These are phyloP conservation scores for Tetraselmis striata DNA, from an alignment of 139 green algal species.

Conservation along the genomic window DNA sequence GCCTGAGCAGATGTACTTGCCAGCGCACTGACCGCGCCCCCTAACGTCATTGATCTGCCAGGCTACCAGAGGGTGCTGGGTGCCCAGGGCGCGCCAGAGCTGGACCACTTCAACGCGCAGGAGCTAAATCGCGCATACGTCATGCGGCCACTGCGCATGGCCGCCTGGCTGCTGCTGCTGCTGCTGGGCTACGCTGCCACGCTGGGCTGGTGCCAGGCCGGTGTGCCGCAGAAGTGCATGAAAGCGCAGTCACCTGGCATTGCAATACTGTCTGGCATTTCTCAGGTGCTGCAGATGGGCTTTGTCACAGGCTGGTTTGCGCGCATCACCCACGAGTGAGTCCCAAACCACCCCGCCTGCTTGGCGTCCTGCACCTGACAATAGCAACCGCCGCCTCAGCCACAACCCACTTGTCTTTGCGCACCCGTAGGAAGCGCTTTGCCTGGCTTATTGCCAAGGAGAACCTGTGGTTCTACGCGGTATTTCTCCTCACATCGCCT, in stretches of 20 bases:
- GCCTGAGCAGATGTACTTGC: too few relatives aligned
- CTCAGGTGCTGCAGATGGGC: not conserved
- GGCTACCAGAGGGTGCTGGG: not conserved
- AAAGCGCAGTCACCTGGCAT: not conserved
- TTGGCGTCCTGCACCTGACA: too few relatives aligned
- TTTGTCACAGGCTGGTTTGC: not conserved
- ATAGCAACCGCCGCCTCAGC: too few relatives aligned
- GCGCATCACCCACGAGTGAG: not conserved
- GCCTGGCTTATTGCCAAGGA: not conserved
- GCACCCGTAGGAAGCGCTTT: not conserved
- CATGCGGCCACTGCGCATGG: not conserved
- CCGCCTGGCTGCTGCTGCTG: not conserved
- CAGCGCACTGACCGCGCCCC: too few relatives aligned
- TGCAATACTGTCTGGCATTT: not conserved
- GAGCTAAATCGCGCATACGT: not conserved
- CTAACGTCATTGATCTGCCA: too few relatives aligned
- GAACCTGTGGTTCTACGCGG: not conserved
- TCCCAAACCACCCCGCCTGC: not conserved
- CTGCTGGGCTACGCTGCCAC: not conserved
- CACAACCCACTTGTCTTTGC: too few relatives aligned
- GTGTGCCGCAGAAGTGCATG: not conserved
- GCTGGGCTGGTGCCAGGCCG: not conserved
- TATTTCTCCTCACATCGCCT: not conserved
- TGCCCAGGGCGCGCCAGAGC: not conserved
- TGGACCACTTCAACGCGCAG: not conserved